A percentile compares a stretch with the other conserved stretches of the same genome.
Evolutionary conservation across 768 basidiomycete genomes (phyloP).

Genomic region (Pholiota conissans): DNA sequence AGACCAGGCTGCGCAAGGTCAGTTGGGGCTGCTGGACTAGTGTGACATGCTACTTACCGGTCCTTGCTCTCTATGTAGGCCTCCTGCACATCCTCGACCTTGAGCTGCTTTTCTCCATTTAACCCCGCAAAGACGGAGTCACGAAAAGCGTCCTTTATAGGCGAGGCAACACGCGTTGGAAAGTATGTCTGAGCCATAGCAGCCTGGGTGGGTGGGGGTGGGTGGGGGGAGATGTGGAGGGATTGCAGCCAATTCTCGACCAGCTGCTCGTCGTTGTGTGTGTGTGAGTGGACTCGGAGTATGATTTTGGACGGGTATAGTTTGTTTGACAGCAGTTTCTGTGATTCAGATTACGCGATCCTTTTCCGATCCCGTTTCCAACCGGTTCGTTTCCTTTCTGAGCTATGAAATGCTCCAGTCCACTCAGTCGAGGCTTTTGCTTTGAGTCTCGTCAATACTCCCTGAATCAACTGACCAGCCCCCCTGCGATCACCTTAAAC

Average conservation of each 20-base stretch:
- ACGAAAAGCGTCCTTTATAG: slow-evolving; percentile 31
- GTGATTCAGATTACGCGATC: slow-evolving; percentile 22
- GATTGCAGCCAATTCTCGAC: slow-evolving; percentile 8
- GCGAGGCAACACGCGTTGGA: slow-evolving; percentile 34
- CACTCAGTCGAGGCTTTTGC: slow-evolving; percentile 1
- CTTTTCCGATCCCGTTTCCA: slow-evolving; percentile 13
- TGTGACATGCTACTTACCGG: slow-evolving; percentile 45
- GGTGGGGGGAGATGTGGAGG: slow-evolving; percentile 4
- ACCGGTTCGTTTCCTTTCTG: slow-evolving; percentile 13
- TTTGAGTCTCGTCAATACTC: background rate
- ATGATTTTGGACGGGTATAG: slow-evolving; percentile 8
- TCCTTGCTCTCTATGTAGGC: slow-evolving; percentile 76
- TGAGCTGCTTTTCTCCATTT: slow-evolving; percentile 45
- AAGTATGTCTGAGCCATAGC: slow-evolving; percentile 45
- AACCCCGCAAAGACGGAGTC: slow-evolving; percentile 29
- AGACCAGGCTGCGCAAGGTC: slow-evolving; percentile 54
- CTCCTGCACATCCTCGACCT: slow-evolving; percentile 73
- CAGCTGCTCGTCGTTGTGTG: slow-evolving; percentile 17
- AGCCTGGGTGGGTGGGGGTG: slow-evolving; percentile 14
- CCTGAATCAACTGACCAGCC: background rate
- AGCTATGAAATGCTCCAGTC: background rate
- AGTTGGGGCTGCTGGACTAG: slow-evolving; percentile 3
- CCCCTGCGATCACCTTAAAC: no score
- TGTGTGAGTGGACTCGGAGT: background rate
- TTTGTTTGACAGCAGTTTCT: slow-evolving; percentile 16